A percentile compares a stretch with the other conserved stretches of the same genome.
These are phyloP conservation scores for Punica granatum DNA, from an alignment of 345 rosid genomes.

Conservation along the genomic window DNA sequence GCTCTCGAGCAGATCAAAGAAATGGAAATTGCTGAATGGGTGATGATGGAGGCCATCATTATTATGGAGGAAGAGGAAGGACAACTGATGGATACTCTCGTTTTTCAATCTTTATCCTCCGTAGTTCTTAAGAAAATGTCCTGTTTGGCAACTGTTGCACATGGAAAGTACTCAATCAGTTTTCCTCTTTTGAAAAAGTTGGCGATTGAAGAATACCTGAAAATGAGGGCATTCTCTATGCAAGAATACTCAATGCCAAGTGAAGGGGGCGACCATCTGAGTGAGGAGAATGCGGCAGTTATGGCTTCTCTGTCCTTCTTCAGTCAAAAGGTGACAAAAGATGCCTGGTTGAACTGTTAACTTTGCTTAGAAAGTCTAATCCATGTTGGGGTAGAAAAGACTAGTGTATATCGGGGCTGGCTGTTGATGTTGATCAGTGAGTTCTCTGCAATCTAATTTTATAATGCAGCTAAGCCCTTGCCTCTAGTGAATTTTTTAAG, in stretches of 20 bases:
- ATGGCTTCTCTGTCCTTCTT: neutral
- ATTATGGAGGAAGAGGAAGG: neutral
- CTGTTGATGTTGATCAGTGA: no score
- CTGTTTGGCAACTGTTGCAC: constrained; percentile 6
- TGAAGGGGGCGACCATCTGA: neutral
- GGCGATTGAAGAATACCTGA: neutral
- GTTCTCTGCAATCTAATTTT: no score
- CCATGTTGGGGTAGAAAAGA: no score
- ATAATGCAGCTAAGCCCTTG: no score
- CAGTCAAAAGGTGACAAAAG: neutral
- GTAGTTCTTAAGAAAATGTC: neutral
- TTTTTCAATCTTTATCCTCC: constrained; percentile 3
- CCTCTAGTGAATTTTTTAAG: no score
- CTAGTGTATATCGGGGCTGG: no score
- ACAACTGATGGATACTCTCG: neutral
- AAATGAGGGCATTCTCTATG: neutral
- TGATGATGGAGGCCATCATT: constrained; percentile 9
- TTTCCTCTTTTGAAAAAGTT: neutral
- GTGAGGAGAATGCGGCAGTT: neutral
- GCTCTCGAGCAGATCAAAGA: constrained; percentile 5
- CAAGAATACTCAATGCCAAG: rapidly evolving
- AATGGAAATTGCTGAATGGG: neutral
- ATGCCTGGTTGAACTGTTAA: no score
- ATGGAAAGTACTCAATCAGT: neutral
- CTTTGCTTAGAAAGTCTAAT: no score